These are phyloP conservation scores for Aureobasidium sp. DNA, from an alignment of 2,329 filamentous ascomycete species.

Conservation along the genomic window DNA sequence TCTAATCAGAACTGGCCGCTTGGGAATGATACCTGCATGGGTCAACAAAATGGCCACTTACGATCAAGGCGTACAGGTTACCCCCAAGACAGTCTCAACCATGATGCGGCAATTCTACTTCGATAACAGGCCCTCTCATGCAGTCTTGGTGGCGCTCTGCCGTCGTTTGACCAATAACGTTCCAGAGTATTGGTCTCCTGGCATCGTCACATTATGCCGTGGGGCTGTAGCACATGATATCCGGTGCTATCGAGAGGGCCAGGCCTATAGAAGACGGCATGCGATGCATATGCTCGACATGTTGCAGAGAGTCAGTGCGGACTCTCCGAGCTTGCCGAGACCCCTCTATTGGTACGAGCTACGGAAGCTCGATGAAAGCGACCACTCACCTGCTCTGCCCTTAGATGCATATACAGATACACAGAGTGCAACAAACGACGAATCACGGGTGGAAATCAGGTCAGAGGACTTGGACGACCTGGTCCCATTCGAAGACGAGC, in stretches of 20 bases:
- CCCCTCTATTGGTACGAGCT: neutral
- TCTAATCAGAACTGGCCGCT: constrained; percentile 20
- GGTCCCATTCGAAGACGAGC: neutral
- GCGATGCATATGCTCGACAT: neutral
- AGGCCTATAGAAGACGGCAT: neutral
- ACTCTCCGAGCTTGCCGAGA: neutral
- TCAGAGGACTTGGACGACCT: neutral
- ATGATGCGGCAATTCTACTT: constrained; percentile 25
- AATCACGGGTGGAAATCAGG: neutral
- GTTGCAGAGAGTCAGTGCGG: neutral
- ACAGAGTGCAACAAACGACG: neutral
- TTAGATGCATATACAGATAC: neutral
- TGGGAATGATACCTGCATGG: constrained; percentile 24
- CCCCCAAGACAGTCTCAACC: constrained; percentile 18
- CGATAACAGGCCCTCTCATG: constrained; percentile 24
- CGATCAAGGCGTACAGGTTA: constrained; percentile 19
- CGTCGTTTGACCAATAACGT: constrained; percentile 18
- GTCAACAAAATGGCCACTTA: constrained; percentile 18
- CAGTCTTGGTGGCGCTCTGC: constrained; percentile 24
- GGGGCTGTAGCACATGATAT: constrained; percentile 26
- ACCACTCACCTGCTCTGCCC: neutral
- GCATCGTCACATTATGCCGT: constrained; percentile 21
- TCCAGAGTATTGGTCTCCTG: constrained; percentile 19
- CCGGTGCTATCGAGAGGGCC: constrained; percentile 15
- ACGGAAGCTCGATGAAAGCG: neutral